Evolutionary conservation across 495 filamentous ascomycete species (phyloP), one percentile per base, ranked within the genome.

Genomic region (Lophium mytilinum): DNA sequence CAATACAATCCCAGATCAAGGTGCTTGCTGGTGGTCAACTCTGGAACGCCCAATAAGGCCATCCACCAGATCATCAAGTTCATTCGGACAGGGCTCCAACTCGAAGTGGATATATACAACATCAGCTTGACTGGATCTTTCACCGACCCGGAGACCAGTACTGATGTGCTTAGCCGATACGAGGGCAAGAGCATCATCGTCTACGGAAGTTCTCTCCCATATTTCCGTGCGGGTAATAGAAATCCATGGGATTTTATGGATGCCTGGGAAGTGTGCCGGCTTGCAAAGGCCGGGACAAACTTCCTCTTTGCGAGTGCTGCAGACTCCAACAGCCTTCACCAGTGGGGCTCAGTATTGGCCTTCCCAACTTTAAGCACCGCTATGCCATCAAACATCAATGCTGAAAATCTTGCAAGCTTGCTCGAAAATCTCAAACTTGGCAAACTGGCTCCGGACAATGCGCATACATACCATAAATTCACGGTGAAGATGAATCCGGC

Each of bases 11-110:
- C 36, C 6, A 52, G 46, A 12, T 49, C 53, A 1, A 52, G 30
- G 11, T 61, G 33, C 48, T 40, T 61, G 10, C 58, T 61, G 24
- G 58, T 61, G 1, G 54, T 61, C 47, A 61, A 61, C 37, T 56
- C 58, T 6, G 45, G 50, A 19, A 61, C 58, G 30, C 58, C 58
- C 12, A 61, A 61, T 30, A 10, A 52, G 9, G 53, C 58, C 21
- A 61, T 61, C 40, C 58, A 61, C 39, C 53, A 61, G 37, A 61
- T 61, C 24, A 61, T 61, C 30, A 37, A 17, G 15, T 49, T 61
- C 5, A 40, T 61, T 30, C 53, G 53, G 6, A 15, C 43, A 6
- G 33, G 58, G 11, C 58, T 61, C 5, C 48, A 53, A 8, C 48
- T 40, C 15, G 41, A 50, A 1, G 21, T 53, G 9, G 49, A 58